phyloP scores from a whole-genome alignment of 805 yeast genomes.

The Suhomyces kilbournensis region DNA sequence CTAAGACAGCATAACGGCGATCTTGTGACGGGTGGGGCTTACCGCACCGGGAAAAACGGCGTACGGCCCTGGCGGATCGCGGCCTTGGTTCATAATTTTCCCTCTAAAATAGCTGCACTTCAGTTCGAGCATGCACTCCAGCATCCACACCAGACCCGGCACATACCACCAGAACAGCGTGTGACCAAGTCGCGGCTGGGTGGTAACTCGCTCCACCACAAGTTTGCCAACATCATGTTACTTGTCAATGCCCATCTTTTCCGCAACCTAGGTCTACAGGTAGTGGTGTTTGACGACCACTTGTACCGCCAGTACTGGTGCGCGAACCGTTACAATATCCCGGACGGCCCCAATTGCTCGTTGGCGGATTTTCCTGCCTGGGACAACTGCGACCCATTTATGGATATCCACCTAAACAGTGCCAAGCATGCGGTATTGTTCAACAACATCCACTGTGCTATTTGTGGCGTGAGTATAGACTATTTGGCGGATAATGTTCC shows the following conservation, averaged over 20 bases:
- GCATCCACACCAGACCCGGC: slow-evolving; percentile 64
- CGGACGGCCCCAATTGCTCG: neutral
- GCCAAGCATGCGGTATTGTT: neutral
- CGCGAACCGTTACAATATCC: slow-evolving; percentile 24
- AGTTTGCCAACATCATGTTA: slow-evolving; percentile 46
- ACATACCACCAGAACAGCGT: slow-evolving; percentile 42
- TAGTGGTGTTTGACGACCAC: slow-evolving; percentile 39
- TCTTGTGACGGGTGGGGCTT: slow-evolving; percentile 63
- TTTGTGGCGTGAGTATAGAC: slow-evolving; percentile 31
- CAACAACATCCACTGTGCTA: neutral
- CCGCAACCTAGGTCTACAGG: slow-evolving; percentile 40
- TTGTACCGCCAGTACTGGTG: slow-evolving; percentile 27
- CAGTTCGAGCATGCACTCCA: slow-evolving; percentile 87
- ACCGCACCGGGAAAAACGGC: slow-evolving; percentile 53
- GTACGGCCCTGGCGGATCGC: slow-evolving; percentile 75
- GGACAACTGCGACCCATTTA: neutral
- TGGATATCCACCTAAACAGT: neutral
- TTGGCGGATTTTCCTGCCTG: neutral
- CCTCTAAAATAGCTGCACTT: slow-evolving; percentile 63
- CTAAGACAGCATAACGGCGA: slow-evolving; percentile 80
- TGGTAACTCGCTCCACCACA: slow-evolving; percentile 43
- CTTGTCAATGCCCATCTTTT: slow-evolving; percentile 46
- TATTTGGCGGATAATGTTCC: slow-evolving; percentile 25
- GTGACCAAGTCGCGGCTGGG: slow-evolving; percentile 35
- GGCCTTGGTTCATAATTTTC: slow-evolving; percentile 65